Base-by-base conservation (phyloP, 202 grass and related monocot genomes). In the Carex arenaria region DNA sequence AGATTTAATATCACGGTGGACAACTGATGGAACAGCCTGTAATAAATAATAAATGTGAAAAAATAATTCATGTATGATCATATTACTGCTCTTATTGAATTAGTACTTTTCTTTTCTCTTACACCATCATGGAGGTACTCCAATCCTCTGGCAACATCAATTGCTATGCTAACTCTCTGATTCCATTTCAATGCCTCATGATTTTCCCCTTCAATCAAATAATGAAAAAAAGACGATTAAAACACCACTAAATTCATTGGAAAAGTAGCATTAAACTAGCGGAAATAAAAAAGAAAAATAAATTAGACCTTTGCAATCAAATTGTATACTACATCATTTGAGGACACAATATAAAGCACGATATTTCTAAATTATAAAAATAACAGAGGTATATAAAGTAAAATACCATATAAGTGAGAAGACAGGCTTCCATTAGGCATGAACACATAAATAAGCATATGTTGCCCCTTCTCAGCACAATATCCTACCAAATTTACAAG, bases 401-500 rank as follows among this genome's bases (percentile, higher is more conserved):
- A 90, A 81, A 75, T 95, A 93, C 95, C 87, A 67, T 98, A 95
- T 84, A 98, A 90, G 79, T 98, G 96, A 80, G 96, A 95, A 76
- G 96, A 90, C 74, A 98, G 78, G 86, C 91, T 98, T 67, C 96
- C 91, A 67, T 95, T 98, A 64, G 91, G 89, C 96, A 98, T 98
- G 85, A 90, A 98, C 49, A 90, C 96, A 85, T 98, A 98, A 86
- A 98, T 84, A 82, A 98, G 79, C 64, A 98, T 95, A 76, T 93
- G 91, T 64, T 93, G 91, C 68, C 91, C 93, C 83, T 98, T 98
- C 52, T 98, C 96, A 69, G 91, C 89, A 87, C 93, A 98, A 87
- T 98, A 98, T 17, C 96, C 96, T 72, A 98, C 89, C 91, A 98
- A 90, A 90, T 98, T 98, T 7, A 98, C 93, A 85, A 98, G 91